phyloP scores from a whole-genome alignment of 441 rosid genomes.

The Flueggea neowawraea region DNA sequence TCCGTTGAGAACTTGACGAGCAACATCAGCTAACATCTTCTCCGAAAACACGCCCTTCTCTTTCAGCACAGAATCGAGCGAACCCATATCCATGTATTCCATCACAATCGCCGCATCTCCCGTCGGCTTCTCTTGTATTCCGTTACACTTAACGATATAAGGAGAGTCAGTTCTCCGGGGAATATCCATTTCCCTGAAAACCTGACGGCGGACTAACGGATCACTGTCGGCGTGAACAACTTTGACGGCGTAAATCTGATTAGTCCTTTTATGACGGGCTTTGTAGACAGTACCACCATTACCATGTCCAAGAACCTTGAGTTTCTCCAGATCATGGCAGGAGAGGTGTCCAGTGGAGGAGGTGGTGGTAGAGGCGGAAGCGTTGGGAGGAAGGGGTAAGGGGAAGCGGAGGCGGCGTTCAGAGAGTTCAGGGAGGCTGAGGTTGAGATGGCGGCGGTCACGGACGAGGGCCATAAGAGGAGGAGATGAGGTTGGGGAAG shows the following conservation, averaged over 20 bases:
- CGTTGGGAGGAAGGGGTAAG: constrained; percentile 37
- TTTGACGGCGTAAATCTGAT: constrained; percentile 66
- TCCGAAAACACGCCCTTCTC: constrained; percentile 52
- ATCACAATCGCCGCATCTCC: constrained; percentile 68
- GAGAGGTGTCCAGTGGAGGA: constrained; percentile 12
- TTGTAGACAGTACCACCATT: constrained; percentile 84
- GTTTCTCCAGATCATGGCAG: constrained; percentile 53
- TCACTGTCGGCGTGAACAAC: constrained; percentile 62
- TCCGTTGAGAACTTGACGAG: constrained; percentile 66
- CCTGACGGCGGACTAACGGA: constrained; percentile 53
- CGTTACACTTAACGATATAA: constrained; percentile 55
- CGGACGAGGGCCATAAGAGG: constrained; percentile 64
- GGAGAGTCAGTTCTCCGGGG: constrained; percentile 85
- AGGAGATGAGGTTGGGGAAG: neutral
- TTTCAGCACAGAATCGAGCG: constrained; percentile 48
- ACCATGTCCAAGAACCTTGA: constrained; percentile 76
- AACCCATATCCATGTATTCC: constrained; percentile 86
- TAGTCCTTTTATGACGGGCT: constrained; percentile 53
- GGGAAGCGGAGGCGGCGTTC: constrained; percentile 70
- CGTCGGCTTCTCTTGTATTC: constrained; percentile 48
- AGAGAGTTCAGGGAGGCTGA: constrained; percentile 71
- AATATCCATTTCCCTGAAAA: constrained; percentile 72
- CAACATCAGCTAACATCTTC: constrained; percentile 41
- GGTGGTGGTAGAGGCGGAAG: neutral
- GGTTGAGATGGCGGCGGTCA: constrained; percentile 81